Percentiles rank a stretch among this genome's conserved stretches.
Conservation (phyloP, 495 filamentous ascomycete genomes). For the Xylaria telfairii region DNA sequence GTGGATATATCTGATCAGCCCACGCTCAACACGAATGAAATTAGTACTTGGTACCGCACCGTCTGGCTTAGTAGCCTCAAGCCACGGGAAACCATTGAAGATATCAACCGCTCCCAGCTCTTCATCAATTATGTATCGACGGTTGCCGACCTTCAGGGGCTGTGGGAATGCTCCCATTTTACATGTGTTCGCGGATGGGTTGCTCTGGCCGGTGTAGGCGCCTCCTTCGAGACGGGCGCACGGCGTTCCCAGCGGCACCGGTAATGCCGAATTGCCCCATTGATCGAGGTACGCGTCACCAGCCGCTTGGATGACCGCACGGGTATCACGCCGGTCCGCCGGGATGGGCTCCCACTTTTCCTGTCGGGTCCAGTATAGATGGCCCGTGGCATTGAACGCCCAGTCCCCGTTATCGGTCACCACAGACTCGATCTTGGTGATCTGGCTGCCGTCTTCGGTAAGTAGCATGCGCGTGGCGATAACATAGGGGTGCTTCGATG, state of each 20-base stretch:
- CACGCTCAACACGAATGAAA: conserved; percentile 44
- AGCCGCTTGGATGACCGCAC: conserved; percentile 50
- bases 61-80: conserved; percentile 42
- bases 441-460: conserved; percentile 29
- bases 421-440: conserved; percentile 44
- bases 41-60: conserved; percentile 10
- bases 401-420: conserved; percentile 46
- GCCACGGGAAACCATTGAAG: conserved; percentile 47
- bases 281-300: conserved; percentile 55
- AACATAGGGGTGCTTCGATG: conserved; percentile 43
- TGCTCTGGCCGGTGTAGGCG: conserved; percentile 43
- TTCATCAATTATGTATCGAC: conserved; percentile 54
- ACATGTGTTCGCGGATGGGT: conserved; percentile 45
- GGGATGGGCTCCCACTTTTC: conserved; percentile 52
- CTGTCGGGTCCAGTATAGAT: conserved; percentile 41
- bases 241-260: conserved; percentile 53
- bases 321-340: conserved; percentile 41
- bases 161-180: conserved; percentile 31
- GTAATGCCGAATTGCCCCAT: conserved; percentile 47
- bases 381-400: conserved; percentile 48
- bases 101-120: conserved; percentile 51
- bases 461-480: conserved; percentile 49
- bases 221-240: conserved; percentile 57
- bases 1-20: conserved; percentile 48
- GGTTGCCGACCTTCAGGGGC: conserved; percentile 31